phyloP scores from a whole-genome alignment of 2,329 filamentous ascomycete genomes.

The Cordyceps militaris region DNA sequence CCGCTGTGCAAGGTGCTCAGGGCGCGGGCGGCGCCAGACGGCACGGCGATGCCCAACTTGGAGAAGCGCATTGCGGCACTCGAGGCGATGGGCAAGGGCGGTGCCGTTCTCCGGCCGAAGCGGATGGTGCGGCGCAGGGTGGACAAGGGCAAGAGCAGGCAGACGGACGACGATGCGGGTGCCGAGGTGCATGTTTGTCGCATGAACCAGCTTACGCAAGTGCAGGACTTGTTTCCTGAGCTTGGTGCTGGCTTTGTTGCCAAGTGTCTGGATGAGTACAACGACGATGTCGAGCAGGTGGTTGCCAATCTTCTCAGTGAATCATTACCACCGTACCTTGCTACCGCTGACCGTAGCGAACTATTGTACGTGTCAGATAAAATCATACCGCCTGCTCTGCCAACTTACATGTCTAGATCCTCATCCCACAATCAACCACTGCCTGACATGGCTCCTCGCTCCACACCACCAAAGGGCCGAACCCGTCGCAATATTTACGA shows the following conservation, averaged over 20 bases:
- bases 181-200: slow-evolving; percentile 65
- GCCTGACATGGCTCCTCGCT: slow-evolving; percentile 45
- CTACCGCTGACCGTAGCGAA: slow-evolving; percentile 55
- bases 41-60: slow-evolving; percentile 46
- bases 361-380: slow-evolving; percentile 43
- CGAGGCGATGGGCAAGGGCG: slow-evolving; percentile 52
- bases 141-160: slow-evolving; percentile 58
- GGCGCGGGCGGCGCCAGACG: slow-evolving; percentile 43
- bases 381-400: not conserved
- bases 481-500: slow-evolving; percentile 70
- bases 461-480: slow-evolving; percentile 51
- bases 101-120: slow-evolving; percentile 43
- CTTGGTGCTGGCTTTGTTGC: slow-evolving; percentile 77
- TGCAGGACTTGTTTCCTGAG: slow-evolving; percentile 91
- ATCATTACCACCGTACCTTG: slow-evolving; percentile 63
- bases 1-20: slow-evolving; percentile 61
- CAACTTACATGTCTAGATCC: slow-evolving; percentile 19
- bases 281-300: slow-evolving; percentile 69
- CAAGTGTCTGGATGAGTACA: slow-evolving; percentile 71
- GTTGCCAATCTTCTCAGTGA: slow-evolving; percentile 76
- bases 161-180: slow-evolving; percentile 30
- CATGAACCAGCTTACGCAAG: slow-evolving; percentile 76
- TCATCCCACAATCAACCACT: slow-evolving; percentile 20
- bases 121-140: slow-evolving; percentile 46
- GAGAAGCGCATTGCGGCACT: slow-evolving; percentile 56